A percentile compares a stretch with the other conserved stretches of the same genome.
Evolutionary conservation across 2,329 filamentous ascomycete species (phyloP).

Genomic region (Cytospora piceicola): DNA sequence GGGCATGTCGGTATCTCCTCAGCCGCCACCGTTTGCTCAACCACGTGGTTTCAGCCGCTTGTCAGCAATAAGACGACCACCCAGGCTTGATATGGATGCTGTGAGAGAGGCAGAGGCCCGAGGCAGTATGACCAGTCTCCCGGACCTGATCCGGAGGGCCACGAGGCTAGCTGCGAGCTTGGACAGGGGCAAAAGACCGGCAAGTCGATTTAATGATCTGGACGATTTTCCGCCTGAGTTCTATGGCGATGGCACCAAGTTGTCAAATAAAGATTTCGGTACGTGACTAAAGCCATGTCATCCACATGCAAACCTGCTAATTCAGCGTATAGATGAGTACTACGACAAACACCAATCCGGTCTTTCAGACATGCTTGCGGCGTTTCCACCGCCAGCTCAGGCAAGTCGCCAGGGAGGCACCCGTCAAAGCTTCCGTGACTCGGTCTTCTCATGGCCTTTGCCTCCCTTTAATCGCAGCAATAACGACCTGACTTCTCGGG

Average conservation of each 20-base stretch:
- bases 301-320: constrained; percentile 29
- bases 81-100: constrained; percentile 79
- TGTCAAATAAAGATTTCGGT: constrained; percentile 46
- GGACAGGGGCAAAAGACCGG: constrained; percentile 74
- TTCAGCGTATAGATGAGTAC: constrained; percentile 36
- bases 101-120: constrained; percentile 80
- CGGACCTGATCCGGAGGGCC: constrained; percentile 86
- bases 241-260: constrained; percentile 38
- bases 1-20: constrained; percentile 33
- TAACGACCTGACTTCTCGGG: constrained; percentile 30
- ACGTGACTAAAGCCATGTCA: constrained; percentile 32
- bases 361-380: constrained; percentile 67
- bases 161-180: constrained; percentile 86
- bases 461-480: constrained; percentile 39
- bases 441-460: constrained; percentile 57
- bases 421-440: constrained; percentile 52
- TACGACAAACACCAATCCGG: constrained; percentile 55
- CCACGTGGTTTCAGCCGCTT: constrained; percentile 48
- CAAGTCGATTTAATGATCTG: constrained; percentile 60
- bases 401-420: constrained; percentile 45
- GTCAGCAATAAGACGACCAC: constrained; percentile 66
- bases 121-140: constrained; percentile 88
- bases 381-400: constrained; percentile 66
- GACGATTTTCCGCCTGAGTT: constrained; percentile 54
- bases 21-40: constrained; percentile 34